Conservation (phyloP, 768 basidiomycete species). For the Hortiboletus campestris region DNA sequence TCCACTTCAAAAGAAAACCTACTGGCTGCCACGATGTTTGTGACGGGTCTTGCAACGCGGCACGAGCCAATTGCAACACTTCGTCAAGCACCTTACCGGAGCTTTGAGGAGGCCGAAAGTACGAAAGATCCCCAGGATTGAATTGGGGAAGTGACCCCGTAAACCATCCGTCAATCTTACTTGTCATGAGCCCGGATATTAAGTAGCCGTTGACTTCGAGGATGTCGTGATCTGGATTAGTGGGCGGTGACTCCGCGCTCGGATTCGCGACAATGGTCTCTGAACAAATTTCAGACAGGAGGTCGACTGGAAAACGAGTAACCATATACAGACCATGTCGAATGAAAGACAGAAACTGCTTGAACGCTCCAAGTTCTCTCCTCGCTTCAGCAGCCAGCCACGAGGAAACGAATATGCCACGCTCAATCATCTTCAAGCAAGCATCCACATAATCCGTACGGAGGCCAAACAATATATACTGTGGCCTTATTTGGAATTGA, state of each 20-base stretch:
- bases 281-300: slow-evolving; percentile 26
- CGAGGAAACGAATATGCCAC: slow-evolving; percentile 59
- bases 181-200: slow-evolving; percentile 63
- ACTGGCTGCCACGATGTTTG: slow-evolving; percentile 54
- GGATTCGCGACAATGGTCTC: slow-evolving; percentile 53
- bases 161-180: slow-evolving; percentile 80
- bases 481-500: slow-evolving; percentile 45
- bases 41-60: slow-evolving; percentile 45
- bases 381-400: slow-evolving; percentile 70
- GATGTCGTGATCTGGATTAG: slow-evolving; percentile 59
- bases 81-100: slow-evolving; percentile 29
- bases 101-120: slow-evolving; percentile 20
- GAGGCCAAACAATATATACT: slow-evolving; percentile 56
- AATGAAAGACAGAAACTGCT: slow-evolving; percentile 77
- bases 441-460: slow-evolving; percentile 45
- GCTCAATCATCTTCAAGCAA: slow-evolving; percentile 53
- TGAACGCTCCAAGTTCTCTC: slow-evolving; percentile 68
- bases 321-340: slow-evolving; percentile 55
- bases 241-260: slow-evolving; percentile 44
- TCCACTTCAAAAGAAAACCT: slow-evolving; percentile 34
- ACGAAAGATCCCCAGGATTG: slow-evolving; percentile 31
- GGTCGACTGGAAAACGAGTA: slow-evolving; percentile 4
- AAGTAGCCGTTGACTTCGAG: slow-evolving; percentile 82
- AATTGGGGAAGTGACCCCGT: slow-evolving; percentile 48
- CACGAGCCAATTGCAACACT: slow-evolving; percentile 47